Base-by-base conservation (phyloP, 306 rosid species). In the Adenanthera pavonina region DNA sequence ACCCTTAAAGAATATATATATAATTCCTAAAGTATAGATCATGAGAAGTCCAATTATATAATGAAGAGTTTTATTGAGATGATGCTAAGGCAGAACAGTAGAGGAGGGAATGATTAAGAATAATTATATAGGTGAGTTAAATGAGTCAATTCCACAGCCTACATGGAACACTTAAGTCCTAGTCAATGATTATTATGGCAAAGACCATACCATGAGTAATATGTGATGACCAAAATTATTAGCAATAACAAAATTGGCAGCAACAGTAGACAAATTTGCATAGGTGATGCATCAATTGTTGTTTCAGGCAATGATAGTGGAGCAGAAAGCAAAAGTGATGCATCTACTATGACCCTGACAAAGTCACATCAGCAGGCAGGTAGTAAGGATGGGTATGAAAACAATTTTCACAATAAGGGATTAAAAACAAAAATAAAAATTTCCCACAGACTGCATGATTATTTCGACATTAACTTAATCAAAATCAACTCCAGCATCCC, bases 1-100 rank as follows among this genome's bases (percentile, higher is more conserved):
- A 77, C 70, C 75, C 70, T 41, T 33, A 43, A 81, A 81, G 56
- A 49, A n/a, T n/a, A n/a, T n/a, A n/a, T n/a, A 67, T 60, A 80
- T 59, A 36, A 40, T 67, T 67, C 17, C 51, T 36, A 44, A 76
- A 47, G 43, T 20, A 73, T 40, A 62, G 17, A 64, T n/a, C n/a
- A 57, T 49, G 84, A 80, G 44, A 47, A 57, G 80, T 30, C 75
- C 53, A 80, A 49, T 41, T 35, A 69, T 25, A 44, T 70, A 38
- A 14, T 59, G 70, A 4, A 46, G n/a, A 41, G 12, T 51, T 53
- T 35, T 44, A 61, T 19, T 38, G 33, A 33, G 66, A 25, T 7
- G 20, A 60, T 30, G 40, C 14, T 59, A 25, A 36, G 25, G 8
- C n/a, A 25, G 11, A 73, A 20, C 41, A 47, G 49, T 43, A 35